Evolutionary conservation across 768 basidiomycete genomes (phyloP), one percentile per base, ranked within the genome.

Genomic region (Termitomyces sp.): DNA sequence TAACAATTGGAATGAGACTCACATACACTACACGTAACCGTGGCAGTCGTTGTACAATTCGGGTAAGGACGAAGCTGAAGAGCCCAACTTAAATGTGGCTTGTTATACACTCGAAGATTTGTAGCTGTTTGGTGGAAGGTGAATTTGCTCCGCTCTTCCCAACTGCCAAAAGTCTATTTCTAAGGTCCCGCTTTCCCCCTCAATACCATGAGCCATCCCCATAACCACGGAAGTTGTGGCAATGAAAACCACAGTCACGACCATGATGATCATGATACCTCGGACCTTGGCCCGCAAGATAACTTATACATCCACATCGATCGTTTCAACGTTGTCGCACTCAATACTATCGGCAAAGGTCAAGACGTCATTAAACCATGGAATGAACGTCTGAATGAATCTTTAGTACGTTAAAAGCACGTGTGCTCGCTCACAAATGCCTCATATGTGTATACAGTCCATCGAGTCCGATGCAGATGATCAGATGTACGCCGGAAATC

Each of bases 391-490:
- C 68, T 81, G 55, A 84, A 88, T 58, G 92, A 94, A 69, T 72
- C 73, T 31, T 74, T 78, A 74, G 94, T 94, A 66, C 63, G 79
- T 62, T 57, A 31, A 46, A 46, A 8, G 55, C 29, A 44, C 57
- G 53, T 34, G 9, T 51, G 53, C 22, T 34, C 10, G 49, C 37
- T 31, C 57, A 32, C 48, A 56, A 22, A 44, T 20, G 49, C 14
- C 32, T 49, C 42, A 59, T 53, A 55, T 42, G 14, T 24, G 27
- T 32, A 14, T 34, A 55, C 24, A 97, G 94, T 90, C 73, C 59
- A 68, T 94, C 58, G 89, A 94, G 70, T 94, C 92, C 18, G 94
- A 97, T 61, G 88, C 89, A 34, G 94, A 96, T 71, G 94, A 95
- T 67, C 89, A 93, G 70, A 71, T 97, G 91, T 92, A 70, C 64